Percentiles rank a stretch among this genome's conserved stretches.
phyloP scores from a whole-genome alignment of 768 basidiomycete species.

The Agaricus bisporus region DNA sequence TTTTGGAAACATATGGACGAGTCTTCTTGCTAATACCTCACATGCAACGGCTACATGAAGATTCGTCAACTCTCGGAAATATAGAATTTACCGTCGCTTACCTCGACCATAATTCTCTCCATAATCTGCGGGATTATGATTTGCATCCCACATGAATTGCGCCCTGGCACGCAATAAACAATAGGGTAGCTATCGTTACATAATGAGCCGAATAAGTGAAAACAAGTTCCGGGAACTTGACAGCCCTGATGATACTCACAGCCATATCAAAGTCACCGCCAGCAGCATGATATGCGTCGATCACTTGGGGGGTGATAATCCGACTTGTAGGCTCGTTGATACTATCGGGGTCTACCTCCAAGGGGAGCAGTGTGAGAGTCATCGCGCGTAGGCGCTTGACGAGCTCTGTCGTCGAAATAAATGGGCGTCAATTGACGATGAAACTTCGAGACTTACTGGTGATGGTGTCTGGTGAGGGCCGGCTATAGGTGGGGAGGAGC shows the following conservation, averaged over 20 bases:
- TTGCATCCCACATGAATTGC: conserved; percentile 79
- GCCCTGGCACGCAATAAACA: conserved; percentile 71
- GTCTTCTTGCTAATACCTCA: conserved; percentile 75
- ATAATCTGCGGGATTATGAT: conserved; percentile 77
- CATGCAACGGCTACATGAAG: conserved; percentile 60
- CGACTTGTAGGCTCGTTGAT: conserved; percentile 77
- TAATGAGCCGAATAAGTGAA: conserved; percentile 62
- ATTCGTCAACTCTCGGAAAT: neutral
- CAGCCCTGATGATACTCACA: conserved; percentile 35
- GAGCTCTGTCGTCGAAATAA: conserved; percentile 3
- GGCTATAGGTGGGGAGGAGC: conserved; percentile 38
- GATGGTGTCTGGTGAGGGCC: conserved; percentile 64
- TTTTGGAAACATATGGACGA: conserved; percentile 62
- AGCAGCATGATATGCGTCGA: conserved; percentile 56
- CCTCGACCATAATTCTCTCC: conserved; percentile 83
- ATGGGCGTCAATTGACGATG: neutral
- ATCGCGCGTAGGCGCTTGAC: conserved; percentile 12
- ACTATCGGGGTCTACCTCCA: conserved; percentile 18
- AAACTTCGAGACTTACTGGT: conserved; percentile 58
- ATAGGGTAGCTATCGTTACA: conserved; percentile 73
- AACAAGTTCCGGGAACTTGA: neutral
- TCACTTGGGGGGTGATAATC: conserved; percentile 72
- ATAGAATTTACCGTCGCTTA: conserved; percentile 19
- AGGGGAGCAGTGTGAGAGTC: conserved; percentile 12
- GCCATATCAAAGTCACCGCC: conserved; percentile 88